Percentiles rank a stretch among this genome's conserved stretches.
These are phyloP conservation scores for Gossypioides kirkii DNA, from an alignment of 345 rosid species.

Conservation along the genomic window DNA sequence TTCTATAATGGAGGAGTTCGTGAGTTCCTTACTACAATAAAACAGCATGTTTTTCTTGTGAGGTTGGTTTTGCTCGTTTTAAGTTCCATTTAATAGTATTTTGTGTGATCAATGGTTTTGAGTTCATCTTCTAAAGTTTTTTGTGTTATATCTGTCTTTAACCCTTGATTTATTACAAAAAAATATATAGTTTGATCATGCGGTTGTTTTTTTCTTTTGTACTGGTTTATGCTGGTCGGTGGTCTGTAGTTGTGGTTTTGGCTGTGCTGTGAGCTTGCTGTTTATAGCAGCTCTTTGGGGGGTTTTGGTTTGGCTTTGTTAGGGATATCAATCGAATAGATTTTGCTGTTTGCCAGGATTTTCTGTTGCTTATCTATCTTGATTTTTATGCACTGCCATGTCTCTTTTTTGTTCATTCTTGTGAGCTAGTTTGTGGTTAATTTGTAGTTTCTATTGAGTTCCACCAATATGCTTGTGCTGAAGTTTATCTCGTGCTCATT, in stretches of 20 bases:
- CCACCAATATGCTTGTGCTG: not conserved
- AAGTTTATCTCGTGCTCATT: not conserved
- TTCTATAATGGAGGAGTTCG: conserved; percentile 93
- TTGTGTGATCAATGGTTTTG: not conserved
- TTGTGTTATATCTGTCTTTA: conserved; percentile 9
- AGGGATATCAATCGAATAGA: not conserved
- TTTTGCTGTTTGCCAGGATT: not conserved
- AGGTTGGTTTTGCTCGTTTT: conserved; percentile 45
- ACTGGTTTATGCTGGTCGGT: too few species aligned
- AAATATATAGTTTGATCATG: not conserved
- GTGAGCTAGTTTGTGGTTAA: not conserved
- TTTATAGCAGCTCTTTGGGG: too few species aligned
- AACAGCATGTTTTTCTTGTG: conserved; percentile 80
- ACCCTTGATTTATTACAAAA: not conserved
- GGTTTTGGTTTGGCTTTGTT: too few species aligned
- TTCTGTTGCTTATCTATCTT: not conserved
- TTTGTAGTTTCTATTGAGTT: not conserved
- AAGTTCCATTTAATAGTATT: not conserved
- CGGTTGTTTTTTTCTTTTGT: too few species aligned
- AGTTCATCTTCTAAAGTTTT: not conserved
- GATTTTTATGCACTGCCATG: not conserved
- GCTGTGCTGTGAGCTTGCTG: too few species aligned
- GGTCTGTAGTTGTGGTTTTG: too few species aligned
- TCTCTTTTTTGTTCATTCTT: not conserved
- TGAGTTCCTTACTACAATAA: conserved; percentile 76